phyloP scores from a whole-genome alignment of 129 eudicot species.

The Arctium lappa region DNA sequence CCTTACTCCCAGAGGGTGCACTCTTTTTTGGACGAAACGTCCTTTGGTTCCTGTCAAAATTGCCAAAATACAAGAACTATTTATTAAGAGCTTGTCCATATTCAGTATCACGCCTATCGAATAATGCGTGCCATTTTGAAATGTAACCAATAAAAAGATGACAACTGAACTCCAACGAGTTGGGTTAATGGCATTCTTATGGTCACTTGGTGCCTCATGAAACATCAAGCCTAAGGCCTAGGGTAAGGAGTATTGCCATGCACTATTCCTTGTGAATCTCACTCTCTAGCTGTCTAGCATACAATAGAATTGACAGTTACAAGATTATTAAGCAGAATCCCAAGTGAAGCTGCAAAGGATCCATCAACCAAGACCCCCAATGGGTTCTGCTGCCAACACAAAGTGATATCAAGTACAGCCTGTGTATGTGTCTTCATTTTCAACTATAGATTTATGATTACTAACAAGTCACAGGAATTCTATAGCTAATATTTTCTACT shows the following conservation, averaged over 20 bases:
- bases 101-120: background rate
- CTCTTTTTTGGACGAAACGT: constrained; percentile 93
- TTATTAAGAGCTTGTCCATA: background rate
- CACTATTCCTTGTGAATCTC: too few species aligned
- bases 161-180: background rate
- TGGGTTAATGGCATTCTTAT: background rate
- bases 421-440: too few species aligned
- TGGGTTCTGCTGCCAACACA: too few species aligned
- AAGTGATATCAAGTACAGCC: too few species aligned
- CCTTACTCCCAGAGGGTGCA: constrained; percentile 99
- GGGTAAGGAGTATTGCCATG: too few species aligned
- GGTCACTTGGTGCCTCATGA: background rate
- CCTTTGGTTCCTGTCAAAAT: constrained; percentile 70
- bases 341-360: too few species aligned
- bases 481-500: background rate
- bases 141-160: background rate
- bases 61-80: constrained; percentile 1
- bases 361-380: too few species aligned
- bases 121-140: background rate
- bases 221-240: background rate
- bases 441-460: background rate
- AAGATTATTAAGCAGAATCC: too few species aligned
- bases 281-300: too few species aligned
- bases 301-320: too few species aligned
- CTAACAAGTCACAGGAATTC: background rate